phyloP scores from a whole-genome alignment of 2,329 filamentous ascomycete species.

The Biscogniauxia sp. region DNA sequence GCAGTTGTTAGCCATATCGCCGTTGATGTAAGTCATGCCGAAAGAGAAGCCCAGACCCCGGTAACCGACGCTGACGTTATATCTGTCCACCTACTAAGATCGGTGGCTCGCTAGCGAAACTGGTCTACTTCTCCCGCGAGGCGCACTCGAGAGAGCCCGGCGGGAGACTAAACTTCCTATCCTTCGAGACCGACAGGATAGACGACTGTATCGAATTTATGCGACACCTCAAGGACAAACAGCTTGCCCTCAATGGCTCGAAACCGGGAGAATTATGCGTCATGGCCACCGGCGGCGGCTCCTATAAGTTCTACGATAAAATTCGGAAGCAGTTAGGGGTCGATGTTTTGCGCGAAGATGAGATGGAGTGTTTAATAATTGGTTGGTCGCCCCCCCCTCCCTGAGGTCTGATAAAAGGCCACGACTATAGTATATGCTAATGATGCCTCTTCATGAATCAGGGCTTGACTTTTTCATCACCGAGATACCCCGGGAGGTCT shows the following conservation, averaged over 20 bases:
- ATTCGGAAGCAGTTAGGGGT: slow-evolving; percentile 81
- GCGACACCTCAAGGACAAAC: slow-evolving; percentile 77
- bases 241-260: slow-evolving; percentile 72
- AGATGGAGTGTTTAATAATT: slow-evolving; percentile 98
- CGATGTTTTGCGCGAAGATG: slow-evolving; percentile 87
- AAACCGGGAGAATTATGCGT: slow-evolving; percentile 74
- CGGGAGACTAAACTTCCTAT: slow-evolving; percentile 90
- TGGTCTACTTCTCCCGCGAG: slow-evolving; percentile 96
- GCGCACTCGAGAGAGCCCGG: slow-evolving; percentile 75
- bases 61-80: slow-evolving; percentile 4
- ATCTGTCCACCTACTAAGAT: slow-evolving; percentile 56
- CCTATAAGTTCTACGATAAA: slow-evolving; percentile 94
- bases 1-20: slow-evolving; percentile 95
- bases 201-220: slow-evolving; percentile 93
- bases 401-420: background rate
- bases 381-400: slow-evolving; percentile 52
- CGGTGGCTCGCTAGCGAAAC: slow-evolving; percentile 90
- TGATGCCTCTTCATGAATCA: slow-evolving; percentile 34
- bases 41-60: slow-evolving; percentile 1
- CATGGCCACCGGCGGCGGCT: slow-evolving; percentile 93
- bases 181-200: slow-evolving; percentile 93
- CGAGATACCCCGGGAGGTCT: slow-evolving; percentile 94
- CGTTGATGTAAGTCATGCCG: slow-evolving; percentile 70
- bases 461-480: slow-evolving; percentile 98
- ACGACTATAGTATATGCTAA: slow-evolving; percentile 13